These are phyloP conservation scores for Ganoderma meredithae DNA, from an alignment of 1,284 basidiomycete species.

Conservation along the genomic window DNA sequence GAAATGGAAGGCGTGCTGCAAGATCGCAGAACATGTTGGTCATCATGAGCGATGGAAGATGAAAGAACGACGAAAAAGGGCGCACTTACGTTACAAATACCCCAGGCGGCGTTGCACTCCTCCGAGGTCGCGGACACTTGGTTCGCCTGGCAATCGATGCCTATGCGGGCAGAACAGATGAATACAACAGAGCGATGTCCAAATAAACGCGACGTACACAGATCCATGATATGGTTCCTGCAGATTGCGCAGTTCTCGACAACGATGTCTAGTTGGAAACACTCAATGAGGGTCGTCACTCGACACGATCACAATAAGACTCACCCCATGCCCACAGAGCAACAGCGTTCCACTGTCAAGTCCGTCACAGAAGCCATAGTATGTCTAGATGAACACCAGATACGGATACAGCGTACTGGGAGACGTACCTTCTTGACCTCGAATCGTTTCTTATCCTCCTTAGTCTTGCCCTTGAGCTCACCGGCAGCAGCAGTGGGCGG, in stretches of 20 bases:
- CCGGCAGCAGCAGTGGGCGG: conserved; percentile 46
- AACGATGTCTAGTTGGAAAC: conserved; percentile 77
- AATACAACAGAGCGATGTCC: conserved; percentile 10
- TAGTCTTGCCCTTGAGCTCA: conserved; percentile 57
- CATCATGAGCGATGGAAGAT: not conserved
- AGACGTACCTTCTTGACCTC: conserved; percentile 92
- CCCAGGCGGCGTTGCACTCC: conserved; percentile 99
- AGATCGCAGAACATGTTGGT: not conserved
- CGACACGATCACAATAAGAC: conserved; percentile 33
- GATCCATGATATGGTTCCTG: conserved; percentile 98
- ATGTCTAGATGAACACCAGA: conserved; percentile 14
- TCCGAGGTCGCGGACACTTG: conserved; percentile 96
- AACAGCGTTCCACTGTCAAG: conserved; percentile 94
- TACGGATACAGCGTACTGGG: conserved; percentile 13
- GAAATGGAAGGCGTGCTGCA: conserved; percentile 98
- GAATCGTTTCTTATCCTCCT: conserved; percentile 80
- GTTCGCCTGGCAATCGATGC: conserved; percentile 99
- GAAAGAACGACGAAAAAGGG: not conserved
- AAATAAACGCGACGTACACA: conserved; percentile 69
- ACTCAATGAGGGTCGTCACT: conserved; percentile 21
- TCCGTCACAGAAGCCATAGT: conserved; percentile 7
- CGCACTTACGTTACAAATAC: conserved; percentile 92
- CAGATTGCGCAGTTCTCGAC: conserved; percentile 97
- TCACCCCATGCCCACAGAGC: conserved; percentile 96
- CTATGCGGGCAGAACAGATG: conserved; percentile 50